Percentiles rank a stretch among this genome's conserved stretches.
Evolutionary conservation across 352 stramenopile species (phyloP).

Genomic region (Thalassiosira gravida): DNA sequence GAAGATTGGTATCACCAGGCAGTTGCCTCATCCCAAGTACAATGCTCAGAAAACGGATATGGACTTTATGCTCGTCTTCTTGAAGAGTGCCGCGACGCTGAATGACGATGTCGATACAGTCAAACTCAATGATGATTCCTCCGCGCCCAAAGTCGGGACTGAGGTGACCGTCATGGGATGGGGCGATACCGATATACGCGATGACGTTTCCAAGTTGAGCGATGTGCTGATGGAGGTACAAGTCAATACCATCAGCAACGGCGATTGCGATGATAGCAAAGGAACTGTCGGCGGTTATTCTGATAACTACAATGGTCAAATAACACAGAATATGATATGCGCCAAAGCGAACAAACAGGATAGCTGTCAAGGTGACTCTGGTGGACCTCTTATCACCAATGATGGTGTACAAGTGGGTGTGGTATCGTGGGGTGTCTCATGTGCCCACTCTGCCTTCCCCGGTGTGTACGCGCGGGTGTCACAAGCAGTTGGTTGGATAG

Average conservation of each 20-base stretch:
- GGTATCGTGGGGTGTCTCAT: conserved; percentile 72
- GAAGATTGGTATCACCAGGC: conserved; percentile 4
- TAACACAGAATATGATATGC: conserved; percentile 68
- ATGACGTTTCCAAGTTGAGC: not conserved
- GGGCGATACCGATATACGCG: conserved; percentile 34
- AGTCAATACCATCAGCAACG: conserved; percentile 62
- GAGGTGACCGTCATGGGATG: conserved; percentile 63
- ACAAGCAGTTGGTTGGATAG: conserved; percentile 30
- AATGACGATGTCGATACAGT: conserved; percentile 26
- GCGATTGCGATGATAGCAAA: conserved; percentile 51
- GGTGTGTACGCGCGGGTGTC: conserved; percentile 39
- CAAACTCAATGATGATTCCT: conserved; percentile 29
- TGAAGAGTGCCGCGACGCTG: conserved; percentile 8
- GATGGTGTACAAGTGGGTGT: conserved; percentile 67
- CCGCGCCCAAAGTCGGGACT: not conserved
- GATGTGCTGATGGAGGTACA: conserved; percentile 47
- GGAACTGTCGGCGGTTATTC: conserved; percentile 8
- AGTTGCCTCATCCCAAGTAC: conserved; percentile 57
- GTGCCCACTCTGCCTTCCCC: conserved; percentile 35
- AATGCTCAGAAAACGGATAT: conserved; percentile 38
- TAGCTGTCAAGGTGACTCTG: conserved; percentile 50
- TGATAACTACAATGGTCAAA: conserved; percentile 55
- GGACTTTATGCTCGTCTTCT: conserved; percentile 60
- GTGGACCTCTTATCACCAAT: conserved; percentile 50
- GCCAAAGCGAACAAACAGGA: conserved; percentile 47